Evolutionary conservation across 192 early-diverging fungal genomes (phyloP), one percentile per base, ranked within the genome.

Genomic region (Coemansia sp.): DNA sequence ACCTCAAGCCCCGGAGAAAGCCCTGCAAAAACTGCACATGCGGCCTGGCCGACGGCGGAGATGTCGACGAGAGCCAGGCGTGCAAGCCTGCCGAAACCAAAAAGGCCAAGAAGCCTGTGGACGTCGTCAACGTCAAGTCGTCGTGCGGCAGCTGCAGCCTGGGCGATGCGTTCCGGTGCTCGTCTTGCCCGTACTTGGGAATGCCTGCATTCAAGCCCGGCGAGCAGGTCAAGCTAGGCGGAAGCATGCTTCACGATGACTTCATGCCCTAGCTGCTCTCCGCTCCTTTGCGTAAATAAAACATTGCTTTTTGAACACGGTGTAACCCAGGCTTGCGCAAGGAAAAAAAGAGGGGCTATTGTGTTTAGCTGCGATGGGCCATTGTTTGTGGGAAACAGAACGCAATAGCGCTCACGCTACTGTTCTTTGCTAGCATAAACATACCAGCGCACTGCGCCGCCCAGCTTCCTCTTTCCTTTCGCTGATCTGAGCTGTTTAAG

Each of bases 21-120:
- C 91, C 94, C 15, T 98, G 96, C 83, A 98, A 98, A 81, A 93
- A 96, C 79, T 98, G 96, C 69, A 86, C 86, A 8, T 98, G 96
- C 63, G 94, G 96, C 6, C 84, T 87, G 40, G 92, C 92, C 11
- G 88, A 92, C 23, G 82, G 87, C 41, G 82, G 81, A 38, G 91
- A 89, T 43, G 74, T 71, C 7, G 85, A 81, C 26, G 76, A 73
- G 35, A 58, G 62, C 16, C 43, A 19, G 18, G 69, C 51, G 16
- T 63, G 64, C 50, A 57, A 70, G 43, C 67, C 70, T 9, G 42
- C 68, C 6, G 81, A 77, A 38, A 79, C 85, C 44, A 83, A 84
- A 50, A 65, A 51, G 67, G 47, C 53, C 13, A 66, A 42, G 54
- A 57, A 46, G 61, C 72, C 68, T 43, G 78, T 86, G 3, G 79